phyloP scores from a whole-genome alignment of 2,329 filamentous ascomycete genomes.

The Arachnomyces sp. region DNA sequence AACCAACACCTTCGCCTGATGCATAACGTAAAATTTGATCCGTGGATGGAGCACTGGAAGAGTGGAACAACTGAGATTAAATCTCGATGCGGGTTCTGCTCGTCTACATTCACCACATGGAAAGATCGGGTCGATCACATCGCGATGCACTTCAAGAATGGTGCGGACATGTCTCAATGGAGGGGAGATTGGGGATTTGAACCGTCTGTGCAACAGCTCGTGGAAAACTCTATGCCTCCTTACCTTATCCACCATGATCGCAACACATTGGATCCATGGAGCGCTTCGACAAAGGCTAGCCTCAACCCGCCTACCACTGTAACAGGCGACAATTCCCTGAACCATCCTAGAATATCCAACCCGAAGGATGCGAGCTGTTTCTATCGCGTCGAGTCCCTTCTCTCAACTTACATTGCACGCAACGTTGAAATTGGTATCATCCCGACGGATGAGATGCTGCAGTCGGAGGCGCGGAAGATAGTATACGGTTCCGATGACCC shows the following conservation, averaged over 20 bases:
- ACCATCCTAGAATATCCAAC: constrained; percentile 15
- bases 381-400: constrained; percentile 31
- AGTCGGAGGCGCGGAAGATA: constrained; percentile 22
- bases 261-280: constrained; percentile 26
- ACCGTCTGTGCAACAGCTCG: constrained; percentile 25
- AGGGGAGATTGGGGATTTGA: constrained; percentile 37
- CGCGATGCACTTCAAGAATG: constrained; percentile 33
- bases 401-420: constrained; percentile 32
- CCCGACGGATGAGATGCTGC: constrained; percentile 27
- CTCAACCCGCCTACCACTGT: background rate
- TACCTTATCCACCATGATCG: constrained; percentile 30
- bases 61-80: constrained; percentile 48
- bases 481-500: constrained; percentile 25
- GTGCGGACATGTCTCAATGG: constrained; percentile 32
- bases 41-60: constrained; percentile 54
- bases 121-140: constrained; percentile 37
- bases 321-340: background rate
- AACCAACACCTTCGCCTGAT: constrained; percentile 55
- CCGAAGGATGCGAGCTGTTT: constrained; percentile 36
- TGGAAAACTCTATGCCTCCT: constrained; percentile 31
- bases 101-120: constrained; percentile 34
- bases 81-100: constrained; percentile 40
- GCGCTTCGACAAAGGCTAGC: constrained; percentile 2
- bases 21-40: constrained; percentile 49
- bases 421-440: constrained; percentile 26